Conservation (phyloP, 2,329 filamentous ascomycete genomes). For the Aspergillus melleus region DNA sequence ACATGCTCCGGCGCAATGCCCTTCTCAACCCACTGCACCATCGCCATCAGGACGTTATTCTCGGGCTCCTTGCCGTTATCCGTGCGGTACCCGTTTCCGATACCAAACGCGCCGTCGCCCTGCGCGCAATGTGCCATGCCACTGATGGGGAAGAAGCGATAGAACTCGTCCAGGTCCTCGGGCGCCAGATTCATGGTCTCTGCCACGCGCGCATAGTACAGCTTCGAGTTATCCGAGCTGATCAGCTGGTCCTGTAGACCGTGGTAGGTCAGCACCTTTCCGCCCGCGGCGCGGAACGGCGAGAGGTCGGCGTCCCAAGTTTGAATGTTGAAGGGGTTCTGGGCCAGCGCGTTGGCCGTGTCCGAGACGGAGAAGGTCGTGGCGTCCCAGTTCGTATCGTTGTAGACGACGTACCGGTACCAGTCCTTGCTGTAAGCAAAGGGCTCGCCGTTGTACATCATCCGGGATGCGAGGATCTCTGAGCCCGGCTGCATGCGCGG, state of each 20-base stretch:
- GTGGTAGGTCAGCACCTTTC: slow-evolving; percentile 46
- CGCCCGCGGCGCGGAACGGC: slow-evolving; percentile 45
- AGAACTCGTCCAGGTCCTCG: slow-evolving; percentile 39
- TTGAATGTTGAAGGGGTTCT: slow-evolving; percentile 51
- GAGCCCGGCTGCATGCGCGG: slow-evolving; percentile 39
- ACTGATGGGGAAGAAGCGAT: slow-evolving; percentile 54
- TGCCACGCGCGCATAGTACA: slow-evolving; percentile 52
- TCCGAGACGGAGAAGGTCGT: slow-evolving; percentile 41
- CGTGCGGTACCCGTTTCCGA: slow-evolving; percentile 33
- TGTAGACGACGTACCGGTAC: slow-evolving; percentile 47
- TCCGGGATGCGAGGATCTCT: slow-evolving; percentile 25
- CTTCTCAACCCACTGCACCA: slow-evolving; percentile 53
- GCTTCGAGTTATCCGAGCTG: slow-evolving; percentile 51
- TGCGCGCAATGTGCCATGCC: slow-evolving; percentile 54
- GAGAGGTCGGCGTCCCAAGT: slow-evolving; percentile 51
- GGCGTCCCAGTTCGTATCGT: slow-evolving; percentile 40
- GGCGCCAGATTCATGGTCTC: slow-evolving; percentile 37
- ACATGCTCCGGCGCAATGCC: slow-evolving; percentile 41
- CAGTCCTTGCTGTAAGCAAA: slow-evolving; percentile 43
- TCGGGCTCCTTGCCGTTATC: slow-evolving; percentile 31
- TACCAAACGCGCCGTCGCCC: slow-evolving; percentile 45
- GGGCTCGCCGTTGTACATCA: slow-evolving; percentile 38
- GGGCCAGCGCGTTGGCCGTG: slow-evolving; percentile 34
- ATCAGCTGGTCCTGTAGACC: slow-evolving; percentile 52
- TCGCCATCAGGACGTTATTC: slow-evolving; percentile 51